Base-by-base conservation (phyloP, 192 early-diverging fungal species). In the Entrophospora sp. region DNA sequence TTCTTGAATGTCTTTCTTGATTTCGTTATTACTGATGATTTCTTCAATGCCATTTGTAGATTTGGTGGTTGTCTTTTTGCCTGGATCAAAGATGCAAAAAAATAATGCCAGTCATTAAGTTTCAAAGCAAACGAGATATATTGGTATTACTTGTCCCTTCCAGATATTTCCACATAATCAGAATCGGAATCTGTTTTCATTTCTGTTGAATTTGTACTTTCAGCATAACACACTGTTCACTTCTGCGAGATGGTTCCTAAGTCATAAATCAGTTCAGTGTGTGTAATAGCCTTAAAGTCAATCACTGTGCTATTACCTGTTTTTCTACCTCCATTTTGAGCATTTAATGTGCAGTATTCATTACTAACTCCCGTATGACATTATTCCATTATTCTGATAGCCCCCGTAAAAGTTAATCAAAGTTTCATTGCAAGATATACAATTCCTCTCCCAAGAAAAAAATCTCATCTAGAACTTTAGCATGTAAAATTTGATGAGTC, bases 221-320 rank as follows among this genome's bases (percentile, higher is more conserved):
- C 45, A 18, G 10, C 20, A 9, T 48, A 48, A 48, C 13, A 7
- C 9, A 9, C 38, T 9, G 6, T 40, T 14, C 14, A 18, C 5
- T 48, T 20, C 5, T 20, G 45, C 13, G 20, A 18, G 45, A 48
- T 48, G 5, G 38, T 18, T 20, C 45, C 18, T n/a, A 48, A 48
- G 45, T 48, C 45, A n/a, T 48, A 48, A 48, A 48, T 48, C 45
- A 48, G 10, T 48, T 48, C 18, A 48, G 18, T 48, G 45, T 48
- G 45, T 48, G 10, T 48, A 48, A 48, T 18, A 48, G 20, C 18
- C 18, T 48, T 48, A 20, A 48, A 18, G 18, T 48, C 45, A 48
- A 18, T 48, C 13, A 48, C 18, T 48, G 45, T 48, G 7, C 45
- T 48, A 9, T 48, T 18, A 48, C 45, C 5, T 18, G 5, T 48